phyloP scores from a whole-genome alignment of 176 grass and related monocot species.

The Rhynchospora pubera region DNA sequence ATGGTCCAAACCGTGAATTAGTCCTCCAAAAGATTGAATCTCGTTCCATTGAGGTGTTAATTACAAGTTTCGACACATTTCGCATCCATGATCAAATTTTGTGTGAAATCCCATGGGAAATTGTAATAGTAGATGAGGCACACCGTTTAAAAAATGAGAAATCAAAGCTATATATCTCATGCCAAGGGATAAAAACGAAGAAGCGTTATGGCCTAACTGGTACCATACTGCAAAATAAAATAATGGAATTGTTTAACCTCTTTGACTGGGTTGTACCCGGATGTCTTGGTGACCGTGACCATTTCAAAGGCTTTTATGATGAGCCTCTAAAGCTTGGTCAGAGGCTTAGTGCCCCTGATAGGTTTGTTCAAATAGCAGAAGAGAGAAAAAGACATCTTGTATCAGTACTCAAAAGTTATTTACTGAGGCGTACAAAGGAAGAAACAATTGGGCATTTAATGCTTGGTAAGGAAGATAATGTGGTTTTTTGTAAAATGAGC shows the following conservation, averaged over 20 bases:
- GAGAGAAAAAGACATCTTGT: slow-evolving; percentile 79
- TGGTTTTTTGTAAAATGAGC: slow-evolving; percentile 96
- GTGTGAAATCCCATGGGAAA: slow-evolving; percentile 69
- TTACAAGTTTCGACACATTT: slow-evolving; percentile 98
- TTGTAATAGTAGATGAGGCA: slow-evolving; percentile 93
- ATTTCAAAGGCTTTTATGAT: slow-evolving; percentile 85
- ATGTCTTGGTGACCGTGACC: slow-evolving; percentile 70
- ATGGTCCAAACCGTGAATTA: slow-evolving; percentile 82
- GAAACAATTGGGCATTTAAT: slow-evolving; percentile 97
- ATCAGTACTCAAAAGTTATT: slow-evolving; percentile 63
- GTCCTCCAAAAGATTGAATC: slow-evolving; percentile 70
- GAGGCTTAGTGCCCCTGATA: slow-evolving; percentile 83
- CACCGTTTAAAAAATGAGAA: slow-evolving; percentile 94
- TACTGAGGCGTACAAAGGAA: slow-evolving; percentile 91
- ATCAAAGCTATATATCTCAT: slow-evolving; percentile 64
- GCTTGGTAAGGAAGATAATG: slow-evolving; percentile 97
- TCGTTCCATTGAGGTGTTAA: slow-evolving; percentile 56
- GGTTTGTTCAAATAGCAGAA: slow-evolving; percentile 75
- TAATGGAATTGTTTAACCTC: slow-evolving; percentile 94
- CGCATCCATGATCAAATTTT: slow-evolving; percentile 75
- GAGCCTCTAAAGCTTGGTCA: slow-evolving; percentile 91
- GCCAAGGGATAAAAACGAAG: slow-evolving; percentile 65
- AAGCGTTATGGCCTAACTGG: slow-evolving; percentile 86
- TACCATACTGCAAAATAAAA: slow-evolving; percentile 93
- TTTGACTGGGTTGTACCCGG: slow-evolving; percentile 93